phyloP scores from a whole-genome alignment of 1,139 yeast genomes.

The Hemisphaericaspora xylofermentans region DNA sequence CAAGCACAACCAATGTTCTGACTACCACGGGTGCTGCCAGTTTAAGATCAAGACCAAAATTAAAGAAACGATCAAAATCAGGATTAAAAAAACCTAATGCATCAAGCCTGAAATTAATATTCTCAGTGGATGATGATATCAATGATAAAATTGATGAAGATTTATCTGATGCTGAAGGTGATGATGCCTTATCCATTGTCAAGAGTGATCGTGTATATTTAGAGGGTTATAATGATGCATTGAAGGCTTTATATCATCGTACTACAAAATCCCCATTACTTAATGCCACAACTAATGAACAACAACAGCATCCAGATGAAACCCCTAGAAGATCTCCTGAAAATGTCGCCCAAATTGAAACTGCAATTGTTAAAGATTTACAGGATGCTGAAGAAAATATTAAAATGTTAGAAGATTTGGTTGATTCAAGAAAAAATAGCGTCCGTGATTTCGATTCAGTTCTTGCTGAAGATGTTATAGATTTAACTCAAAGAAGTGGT shows the following conservation, averaged over 20 bases:
- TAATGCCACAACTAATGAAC: background rate
- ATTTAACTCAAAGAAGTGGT: background rate
- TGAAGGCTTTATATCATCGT: conserved; percentile 41
- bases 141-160: conserved; percentile 42
- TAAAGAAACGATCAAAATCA: conserved; percentile 18
- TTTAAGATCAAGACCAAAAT: conserved; percentile 10
- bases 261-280: conserved; percentile 14
- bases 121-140: conserved; percentile 74
- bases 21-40: conserved; percentile 2
- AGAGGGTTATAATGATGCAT: conserved; percentile 73
- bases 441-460: conserved; percentile 8
- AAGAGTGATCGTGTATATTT: conserved; percentile 56
- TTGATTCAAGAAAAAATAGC: conserved; percentile 12
- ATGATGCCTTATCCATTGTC: conserved; percentile 7
- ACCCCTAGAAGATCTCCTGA: conserved; percentile 7
- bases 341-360: conserved; percentile 15
- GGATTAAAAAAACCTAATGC: conserved; percentile 22
- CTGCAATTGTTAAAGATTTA: conserved; percentile 19
- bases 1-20: conserved; percentile 11
- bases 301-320: background rate
- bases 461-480: background rate
- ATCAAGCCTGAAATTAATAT: conserved; percentile 39
- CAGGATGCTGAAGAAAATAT: conserved; percentile 23
- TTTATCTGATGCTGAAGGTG: conserved; percentile 49
- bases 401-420: conserved; percentile 18